These are phyloP conservation scores for Lasiodiplodia citricola DNA, from an alignment of 2,329 filamentous ascomycete species.

Conservation along the genomic window DNA sequence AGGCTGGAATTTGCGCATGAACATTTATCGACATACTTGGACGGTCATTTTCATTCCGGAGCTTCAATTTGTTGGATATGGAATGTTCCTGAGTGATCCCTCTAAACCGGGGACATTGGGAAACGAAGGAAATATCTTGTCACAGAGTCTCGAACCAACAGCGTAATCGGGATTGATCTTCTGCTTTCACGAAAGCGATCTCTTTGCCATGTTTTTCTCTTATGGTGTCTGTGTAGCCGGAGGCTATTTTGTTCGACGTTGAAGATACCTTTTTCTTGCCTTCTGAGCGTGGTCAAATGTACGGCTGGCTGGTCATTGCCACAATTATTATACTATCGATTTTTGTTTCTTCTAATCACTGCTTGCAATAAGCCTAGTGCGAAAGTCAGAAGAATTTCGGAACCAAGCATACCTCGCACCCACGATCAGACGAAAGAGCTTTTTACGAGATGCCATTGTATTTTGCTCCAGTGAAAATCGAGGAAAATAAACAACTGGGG, in stretches of 20 bases:
- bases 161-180: neutral
- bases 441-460: no score
- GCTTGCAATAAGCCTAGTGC: neutral
- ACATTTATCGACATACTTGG: neutral
- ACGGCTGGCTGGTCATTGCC: constrained; percentile 3
- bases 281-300: constrained; percentile 6
- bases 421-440: no score
- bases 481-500: no score
- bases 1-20: neutral
- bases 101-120: neutral
- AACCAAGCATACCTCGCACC: no score
- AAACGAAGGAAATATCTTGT: neutral
- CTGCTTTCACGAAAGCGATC: neutral
- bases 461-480: no score
- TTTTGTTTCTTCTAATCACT: neutral
- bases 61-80: neutral
- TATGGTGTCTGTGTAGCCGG: neutral
- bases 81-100: neutral
- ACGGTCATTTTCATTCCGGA: neutral
- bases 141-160: neutral
- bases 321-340: neutral
- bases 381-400: neutral
- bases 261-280: constrained; percentile 29
- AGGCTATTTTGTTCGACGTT: constrained; percentile 13
- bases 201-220: neutral